These are phyloP conservation scores for Prunus yedoensis DNA, from an alignment of 331 rosid species.

Conservation along the genomic window DNA sequence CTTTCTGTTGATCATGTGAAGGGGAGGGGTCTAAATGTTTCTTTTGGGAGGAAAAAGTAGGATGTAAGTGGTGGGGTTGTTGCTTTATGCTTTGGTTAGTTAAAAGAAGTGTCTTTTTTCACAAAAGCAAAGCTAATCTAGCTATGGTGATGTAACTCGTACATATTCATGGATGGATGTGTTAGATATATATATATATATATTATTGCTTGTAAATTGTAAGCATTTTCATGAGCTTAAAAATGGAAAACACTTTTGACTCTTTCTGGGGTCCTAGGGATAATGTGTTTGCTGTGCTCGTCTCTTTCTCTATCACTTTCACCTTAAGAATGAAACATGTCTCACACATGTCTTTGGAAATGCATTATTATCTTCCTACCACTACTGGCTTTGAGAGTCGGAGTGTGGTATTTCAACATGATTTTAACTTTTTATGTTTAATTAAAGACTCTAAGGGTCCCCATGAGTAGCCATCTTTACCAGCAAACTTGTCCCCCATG, in stretches of 20 bases:
- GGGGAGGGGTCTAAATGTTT: neutral
- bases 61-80: constrained; percentile 22
- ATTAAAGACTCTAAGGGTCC: constrained; percentile 16
- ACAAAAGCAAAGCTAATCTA: constrained; percentile 8
- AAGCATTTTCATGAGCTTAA: neutral
- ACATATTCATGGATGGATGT: neutral
- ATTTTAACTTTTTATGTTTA: constrained; percentile 1
- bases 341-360: constrained; percentile 25
- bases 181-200: neutral
- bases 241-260: neutral
- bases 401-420: neutral
- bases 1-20: constrained; percentile 5
- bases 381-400: neutral
- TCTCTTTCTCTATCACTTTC: constrained; percentile 7
- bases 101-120: neutral
- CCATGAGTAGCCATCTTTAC: constrained; percentile 15
- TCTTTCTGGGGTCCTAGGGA: neutral
- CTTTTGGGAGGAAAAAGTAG: constrained; percentile 8
- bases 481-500: constrained; percentile 9
- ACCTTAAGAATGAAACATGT: constrained; percentile 26
- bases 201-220: constrained; percentile 5
- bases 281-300: neutral
- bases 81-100: constrained; percentile 26
- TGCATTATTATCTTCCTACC: constrained; percentile 13
- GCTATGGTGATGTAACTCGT: neutral